Evolutionary conservation across 257 asterid species (phyloP).

Genomic region (Fraxinus anomala): DNA sequence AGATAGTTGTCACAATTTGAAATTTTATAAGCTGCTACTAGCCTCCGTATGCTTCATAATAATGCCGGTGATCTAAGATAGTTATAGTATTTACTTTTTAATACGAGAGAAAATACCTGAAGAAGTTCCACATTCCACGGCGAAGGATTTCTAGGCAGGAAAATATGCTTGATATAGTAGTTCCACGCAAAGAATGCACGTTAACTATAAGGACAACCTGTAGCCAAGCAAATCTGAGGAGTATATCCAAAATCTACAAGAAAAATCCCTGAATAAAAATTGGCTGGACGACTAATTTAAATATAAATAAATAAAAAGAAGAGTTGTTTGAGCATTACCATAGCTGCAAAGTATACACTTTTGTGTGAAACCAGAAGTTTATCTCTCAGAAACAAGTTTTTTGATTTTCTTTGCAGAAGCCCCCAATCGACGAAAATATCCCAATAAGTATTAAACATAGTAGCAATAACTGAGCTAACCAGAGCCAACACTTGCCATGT

Average conservation of each 20-base stretch:
- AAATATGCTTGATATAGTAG: slow-evolving; percentile 47
- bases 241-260: slow-evolving; percentile 65
- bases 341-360: slow-evolving; percentile 64
- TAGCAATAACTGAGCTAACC: slow-evolving; percentile 59
- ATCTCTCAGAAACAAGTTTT: slow-evolving; percentile 63
- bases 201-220: slow-evolving; percentile 58
- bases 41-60: not conserved
- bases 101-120: slow-evolving; percentile 52
- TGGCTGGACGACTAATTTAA: not conserved
- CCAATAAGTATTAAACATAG: slow-evolving; percentile 72
- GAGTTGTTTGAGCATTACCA: slow-evolving; percentile 41
- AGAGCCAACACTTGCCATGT: slow-evolving; percentile 66
- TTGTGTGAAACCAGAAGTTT: slow-evolving; percentile 54
- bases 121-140: slow-evolving; percentile 91
- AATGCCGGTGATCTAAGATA: not conserved
- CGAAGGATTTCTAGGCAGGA: slow-evolving; percentile 77
- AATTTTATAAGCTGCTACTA: not conserved
- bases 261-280: slow-evolving; percentile 13
- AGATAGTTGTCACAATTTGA: not conserved
- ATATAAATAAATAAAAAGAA: not conserved
- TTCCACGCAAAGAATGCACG: slow-evolving; percentile 58
- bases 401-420: slow-evolving; percentile 64
- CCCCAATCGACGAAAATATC: slow-evolving; percentile 89
- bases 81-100: not conserved
- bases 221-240: slow-evolving; percentile 84